These are phyloP conservation scores for Sugiyamaella castrensis DNA, from an alignment of 1,139 yeast species.

Conservation along the genomic window DNA sequence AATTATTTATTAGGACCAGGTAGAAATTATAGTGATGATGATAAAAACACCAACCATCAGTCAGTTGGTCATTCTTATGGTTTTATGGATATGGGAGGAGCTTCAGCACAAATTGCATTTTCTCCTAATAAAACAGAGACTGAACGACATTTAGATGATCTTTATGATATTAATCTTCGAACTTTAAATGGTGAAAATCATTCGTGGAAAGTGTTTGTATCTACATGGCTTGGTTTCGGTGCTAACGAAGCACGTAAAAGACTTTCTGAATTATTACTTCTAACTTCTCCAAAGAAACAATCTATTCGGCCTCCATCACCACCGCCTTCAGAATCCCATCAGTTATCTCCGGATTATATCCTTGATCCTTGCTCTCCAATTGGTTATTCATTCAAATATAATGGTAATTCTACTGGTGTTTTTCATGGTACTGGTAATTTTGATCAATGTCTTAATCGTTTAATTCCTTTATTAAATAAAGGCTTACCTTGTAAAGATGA, in stretches of 20 bases:
- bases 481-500: constrained; percentile 43
- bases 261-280: constrained; percentile 42
- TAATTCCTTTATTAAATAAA: constrained; percentile 53
- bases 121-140: constrained; percentile 60
- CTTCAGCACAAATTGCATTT: constrained; percentile 76
- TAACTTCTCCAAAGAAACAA: constrained; percentile 1
- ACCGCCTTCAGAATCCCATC: not conserved
- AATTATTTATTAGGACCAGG: constrained; percentile 57
- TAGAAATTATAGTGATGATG: constrained; percentile 30
- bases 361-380: constrained; percentile 65
- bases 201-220: constrained; percentile 57
- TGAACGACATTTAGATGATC: constrained; percentile 52
- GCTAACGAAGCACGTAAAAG: constrained; percentile 65
- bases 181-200: constrained; percentile 40
- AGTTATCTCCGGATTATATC: constrained; percentile 24
- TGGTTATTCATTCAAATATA: constrained; percentile 29
- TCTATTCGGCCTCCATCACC: constrained; percentile 2
- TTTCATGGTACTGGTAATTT: constrained; percentile 62
- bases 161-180: constrained; percentile 51
- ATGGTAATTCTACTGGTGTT: constrained; percentile 31
- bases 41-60: too few relatives aligned
- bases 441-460: constrained; percentile 45
- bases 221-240: constrained; percentile 77
- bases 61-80: constrained; percentile 61
- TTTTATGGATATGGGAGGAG: constrained; percentile 79